phyloP scores from a whole-genome alignment of 2,329 filamentous ascomycete species.

The Pseudonectria buxi region DNA sequence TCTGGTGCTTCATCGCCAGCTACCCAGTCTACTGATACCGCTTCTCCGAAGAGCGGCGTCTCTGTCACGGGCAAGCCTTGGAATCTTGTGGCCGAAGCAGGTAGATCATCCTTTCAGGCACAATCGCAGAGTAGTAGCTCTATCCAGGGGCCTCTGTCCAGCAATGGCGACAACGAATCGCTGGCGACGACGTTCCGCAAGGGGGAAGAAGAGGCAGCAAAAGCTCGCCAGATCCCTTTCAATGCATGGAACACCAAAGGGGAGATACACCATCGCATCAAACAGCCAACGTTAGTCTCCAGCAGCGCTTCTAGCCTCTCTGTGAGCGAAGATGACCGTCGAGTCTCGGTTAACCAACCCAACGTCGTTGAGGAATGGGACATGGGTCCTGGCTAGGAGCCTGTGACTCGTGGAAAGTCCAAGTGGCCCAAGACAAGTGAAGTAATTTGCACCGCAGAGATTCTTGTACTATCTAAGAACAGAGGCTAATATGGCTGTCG shows the following conservation, averaged over 20 bases:
- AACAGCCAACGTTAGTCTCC: constrained; percentile 18
- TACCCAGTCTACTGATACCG: no score
- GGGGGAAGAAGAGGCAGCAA: constrained; percentile 2
- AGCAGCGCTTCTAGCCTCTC: constrained; percentile 8
- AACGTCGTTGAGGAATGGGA: constrained; percentile 10
- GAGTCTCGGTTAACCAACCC: constrained; percentile 5
- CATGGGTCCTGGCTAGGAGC: not conserved
- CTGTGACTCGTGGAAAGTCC: constrained; percentile 4
- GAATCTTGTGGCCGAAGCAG: not conserved
- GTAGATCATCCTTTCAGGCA: not conserved
- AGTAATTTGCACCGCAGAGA: constrained; percentile 10
- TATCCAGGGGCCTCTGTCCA: constrained; percentile 3
- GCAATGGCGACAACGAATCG: constrained; percentile 16
- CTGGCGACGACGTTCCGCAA: constrained; percentile 25
- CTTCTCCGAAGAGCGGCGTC: no score
- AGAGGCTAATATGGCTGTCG: not conserved
- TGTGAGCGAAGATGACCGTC: not conserved
- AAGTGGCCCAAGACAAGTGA: constrained; percentile 20
- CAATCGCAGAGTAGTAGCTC: not conserved
- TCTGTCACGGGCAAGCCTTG: no score
- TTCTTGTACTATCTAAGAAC: no score
- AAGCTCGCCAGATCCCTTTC: constrained; percentile 9
- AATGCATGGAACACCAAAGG: constrained; percentile 28
- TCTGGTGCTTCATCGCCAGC: not conserved
- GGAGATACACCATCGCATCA: constrained; percentile 11